phyloP scores from a whole-genome alignment of 306 rosid genomes.

The Vicia villosa region DNA sequence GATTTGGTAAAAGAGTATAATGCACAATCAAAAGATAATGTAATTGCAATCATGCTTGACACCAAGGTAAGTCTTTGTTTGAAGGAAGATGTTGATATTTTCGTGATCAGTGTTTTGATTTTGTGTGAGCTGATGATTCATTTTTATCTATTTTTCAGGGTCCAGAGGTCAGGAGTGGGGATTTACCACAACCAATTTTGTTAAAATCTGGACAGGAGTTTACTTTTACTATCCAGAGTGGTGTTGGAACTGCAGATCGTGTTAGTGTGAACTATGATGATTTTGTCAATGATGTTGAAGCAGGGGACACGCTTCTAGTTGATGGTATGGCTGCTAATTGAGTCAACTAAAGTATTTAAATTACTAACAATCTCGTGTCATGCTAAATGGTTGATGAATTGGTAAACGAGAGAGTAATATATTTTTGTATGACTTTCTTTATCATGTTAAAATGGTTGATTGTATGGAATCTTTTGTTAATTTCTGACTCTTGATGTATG shows the following conservation, averaged over 20 bases:
- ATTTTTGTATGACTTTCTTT: too few species aligned
- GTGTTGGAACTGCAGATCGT: conserved; percentile 76
- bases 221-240: conserved; percentile 83
- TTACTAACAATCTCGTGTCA: neutral
- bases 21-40: conserved; percentile 72
- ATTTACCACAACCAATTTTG: conserved; percentile 75
- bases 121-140: conserved; percentile 2
- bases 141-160: conserved; percentile 57
- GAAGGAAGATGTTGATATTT: neutral
- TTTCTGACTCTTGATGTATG: conserved; percentile 39
- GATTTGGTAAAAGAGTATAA: conserved; percentile 94
- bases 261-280: conserved; percentile 96
- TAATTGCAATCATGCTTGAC: conserved; percentile 92
- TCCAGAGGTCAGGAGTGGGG: conserved; percentile 97
- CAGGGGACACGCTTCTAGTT: conserved; percentile 86
- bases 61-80: conserved; percentile 63
- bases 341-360: conserved; percentile 2
- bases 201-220: conserved; percentile 75
- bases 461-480: conserved; percentile 16
- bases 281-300: conserved; percentile 88
- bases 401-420: neutral
- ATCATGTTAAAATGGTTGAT: too few species aligned
- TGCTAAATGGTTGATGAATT: neutral
- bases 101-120: neutral
- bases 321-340: conserved; percentile 57